Conservation (phyloP, 345 rosid species). For the Ceriops zippeliana region DNA sequence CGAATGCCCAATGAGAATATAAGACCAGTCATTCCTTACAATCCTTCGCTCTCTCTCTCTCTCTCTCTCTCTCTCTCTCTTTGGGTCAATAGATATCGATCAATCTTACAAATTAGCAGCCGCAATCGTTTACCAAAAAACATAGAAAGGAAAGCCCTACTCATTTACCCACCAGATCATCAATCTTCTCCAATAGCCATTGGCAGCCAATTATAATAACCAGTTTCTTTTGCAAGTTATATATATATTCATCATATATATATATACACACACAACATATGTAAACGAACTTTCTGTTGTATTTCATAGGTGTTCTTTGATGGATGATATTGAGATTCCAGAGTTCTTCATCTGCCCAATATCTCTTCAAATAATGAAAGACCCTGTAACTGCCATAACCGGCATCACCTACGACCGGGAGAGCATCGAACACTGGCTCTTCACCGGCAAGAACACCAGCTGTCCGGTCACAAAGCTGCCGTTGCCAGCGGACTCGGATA, state of each 20-base stretch:
- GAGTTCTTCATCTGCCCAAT: conserved; percentile 73
- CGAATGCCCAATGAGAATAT: background rate
- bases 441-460: conserved; percentile 11
- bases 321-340: conserved; percentile 59
- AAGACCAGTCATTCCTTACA: conserved; percentile 17
- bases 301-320: conserved; percentile 4
- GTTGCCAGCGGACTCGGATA: conserved; percentile 48
- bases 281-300: background rate
- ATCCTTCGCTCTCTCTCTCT: conserved; percentile 3
- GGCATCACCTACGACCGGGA: conserved; percentile 87
- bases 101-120: conserved; percentile 2
- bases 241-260: background rate
- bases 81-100: too few species aligned
- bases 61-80: too few species aligned
- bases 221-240: background rate
- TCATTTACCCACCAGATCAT: background rate
- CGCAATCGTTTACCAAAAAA: conserved; percentile 31
- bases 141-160: too few species aligned
- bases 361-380: conserved; percentile 80
- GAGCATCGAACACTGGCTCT: conserved; percentile 75
- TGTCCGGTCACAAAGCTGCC: conserved; percentile 73
- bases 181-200: background rate
- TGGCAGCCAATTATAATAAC: background rate
- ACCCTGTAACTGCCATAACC: conserved; percentile 67
- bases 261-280: background rate